phyloP scores from a whole-genome alignment of 768 basidiomycete species.

The Tricholoma bakamatsutake region DNA sequence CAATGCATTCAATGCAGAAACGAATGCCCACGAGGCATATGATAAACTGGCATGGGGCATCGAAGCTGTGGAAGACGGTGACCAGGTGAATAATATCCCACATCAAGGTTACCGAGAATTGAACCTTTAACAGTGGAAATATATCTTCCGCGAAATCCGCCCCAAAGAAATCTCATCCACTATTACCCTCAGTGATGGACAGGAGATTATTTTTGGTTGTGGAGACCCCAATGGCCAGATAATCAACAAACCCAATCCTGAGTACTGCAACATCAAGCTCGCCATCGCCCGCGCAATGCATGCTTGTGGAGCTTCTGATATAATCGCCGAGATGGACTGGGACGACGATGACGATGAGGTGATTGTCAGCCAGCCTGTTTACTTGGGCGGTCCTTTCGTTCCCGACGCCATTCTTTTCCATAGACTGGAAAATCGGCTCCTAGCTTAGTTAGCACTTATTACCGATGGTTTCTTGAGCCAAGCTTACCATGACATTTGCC shows the following conservation, averaged over 20 bases:
- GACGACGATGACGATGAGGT: slow-evolving; percentile 6
- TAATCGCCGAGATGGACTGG: slow-evolving; percentile 2
- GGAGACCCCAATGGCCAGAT: neutral
- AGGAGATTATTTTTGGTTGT: neutral
- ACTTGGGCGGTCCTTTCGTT: slow-evolving; percentile 11
- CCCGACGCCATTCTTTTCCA: slow-evolving; percentile 7
- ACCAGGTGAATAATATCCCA: neutral
- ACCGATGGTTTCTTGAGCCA: too few species aligned
- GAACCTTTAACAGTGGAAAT: neutral
- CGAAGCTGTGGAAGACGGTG: neutral
- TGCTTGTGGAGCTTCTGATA: slow-evolving; percentile 8
- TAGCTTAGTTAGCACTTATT: too few species aligned
- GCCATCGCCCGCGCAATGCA: slow-evolving; percentile 8
- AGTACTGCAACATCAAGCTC: slow-evolving; percentile 8
- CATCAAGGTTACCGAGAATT: neutral
- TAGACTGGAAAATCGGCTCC: neutral
- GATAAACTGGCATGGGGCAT: slow-evolving; percentile 11
- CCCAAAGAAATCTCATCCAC: neutral
- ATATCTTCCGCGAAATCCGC: neutral
- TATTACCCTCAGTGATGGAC: neutral
- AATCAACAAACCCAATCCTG: slow-evolving; percentile 3
- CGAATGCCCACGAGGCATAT: slow-evolving; percentile 2
- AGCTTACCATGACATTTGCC: too few species aligned
- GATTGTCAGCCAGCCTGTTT: slow-evolving; percentile 5
- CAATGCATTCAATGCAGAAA: slow-evolving; percentile 8